Evolutionary conservation across 805 yeast genomes (phyloP).

Genomic region (Hanseniaspora meyeri): DNA sequence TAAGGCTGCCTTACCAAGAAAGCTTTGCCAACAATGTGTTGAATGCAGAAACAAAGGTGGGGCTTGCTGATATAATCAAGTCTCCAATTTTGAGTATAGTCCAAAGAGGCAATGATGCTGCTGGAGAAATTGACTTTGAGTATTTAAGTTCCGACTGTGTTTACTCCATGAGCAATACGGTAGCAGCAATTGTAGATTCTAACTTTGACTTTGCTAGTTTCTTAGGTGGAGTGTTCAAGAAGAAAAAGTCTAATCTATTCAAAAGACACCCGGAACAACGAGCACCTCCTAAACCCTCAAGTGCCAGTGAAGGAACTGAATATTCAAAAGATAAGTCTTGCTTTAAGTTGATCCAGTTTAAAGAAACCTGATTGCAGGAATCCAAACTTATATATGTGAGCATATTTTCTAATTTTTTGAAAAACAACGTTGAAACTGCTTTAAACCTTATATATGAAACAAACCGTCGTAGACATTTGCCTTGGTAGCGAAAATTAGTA

Average conservation of each 20-base stretch:
- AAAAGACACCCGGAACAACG: background rate
- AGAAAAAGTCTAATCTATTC: background rate
- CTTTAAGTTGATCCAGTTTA: background rate
- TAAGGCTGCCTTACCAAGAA: background rate
- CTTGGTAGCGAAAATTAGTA: background rate
- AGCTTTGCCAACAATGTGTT: background rate
- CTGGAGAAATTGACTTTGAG: background rate
- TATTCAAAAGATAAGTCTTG: background rate
- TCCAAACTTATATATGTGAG: background rate
- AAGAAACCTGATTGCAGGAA: background rate
- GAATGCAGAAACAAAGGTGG: background rate
- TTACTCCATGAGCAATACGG: slow-evolving; percentile 9
- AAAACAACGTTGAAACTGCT: too few relatives aligned
- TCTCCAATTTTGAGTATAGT: background rate
- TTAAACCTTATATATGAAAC: background rate
- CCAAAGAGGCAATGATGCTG: background rate
- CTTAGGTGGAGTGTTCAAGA: slow-evolving; percentile 4
- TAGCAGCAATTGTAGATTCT: slow-evolving; percentile 9
- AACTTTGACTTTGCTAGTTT: slow-evolving; percentile 7
- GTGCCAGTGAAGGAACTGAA: background rate
- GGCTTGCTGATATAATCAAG: background rate
- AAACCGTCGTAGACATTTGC: background rate
- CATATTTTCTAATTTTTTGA: background rate
- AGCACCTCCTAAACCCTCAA: background rate
- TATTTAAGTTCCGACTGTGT: slow-evolving; percentile 5